Base-by-base conservation (phyloP, 1,139 yeast genomes). In the Meyerozyma guilliermondii region DNA sequence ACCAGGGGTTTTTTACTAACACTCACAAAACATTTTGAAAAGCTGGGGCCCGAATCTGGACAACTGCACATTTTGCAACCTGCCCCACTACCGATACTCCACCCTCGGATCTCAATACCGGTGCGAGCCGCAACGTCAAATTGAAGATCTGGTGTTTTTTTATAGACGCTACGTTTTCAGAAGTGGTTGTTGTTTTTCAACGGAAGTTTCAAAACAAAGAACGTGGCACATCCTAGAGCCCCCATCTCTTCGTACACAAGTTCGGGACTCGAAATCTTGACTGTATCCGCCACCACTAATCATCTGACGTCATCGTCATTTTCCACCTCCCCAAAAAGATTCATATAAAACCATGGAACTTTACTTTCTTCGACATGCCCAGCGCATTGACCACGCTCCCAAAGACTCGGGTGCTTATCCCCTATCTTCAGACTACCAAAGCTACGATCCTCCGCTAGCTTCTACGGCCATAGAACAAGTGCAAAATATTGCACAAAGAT, bases 301-400 rank as follows among this genome's bases (percentile, higher is more conserved):
- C 28, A 26, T 10, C 28, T 26, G 28, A 26, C 28, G 28, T 26
- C 28, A 26, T 26, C 11, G 28, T 20, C 22, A 6, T 20, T 26
- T 5, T n/a, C 28, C 13, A 11, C 5, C 34, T 13, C 34, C 34
- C 4, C 8, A 13, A 8, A 14, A 30, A 14, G 11, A 7, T 30
- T 50, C 20, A 18, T 7, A 20, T 5, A 20, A 20, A 7, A 20
- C 17, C 14, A 33, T 33, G 36, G 77, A 72, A 55, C 57, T 72
- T 47, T 69, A 59, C 55, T 72, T 72, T 58, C 59, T 72, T 48
- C 73, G 78, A 44, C 78, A 72, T 55, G 77, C 74, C 30, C 61
- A 63, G 41, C 59, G 77, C 46, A 68, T 71, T 41, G 77, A 72
- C 53, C 75, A 70, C 48, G 71, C 66, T 5, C 48, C 55, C 41